phyloP scores from a whole-genome alignment of 352 stramenopile genomes.

The Pythium plurisporium region DNA sequence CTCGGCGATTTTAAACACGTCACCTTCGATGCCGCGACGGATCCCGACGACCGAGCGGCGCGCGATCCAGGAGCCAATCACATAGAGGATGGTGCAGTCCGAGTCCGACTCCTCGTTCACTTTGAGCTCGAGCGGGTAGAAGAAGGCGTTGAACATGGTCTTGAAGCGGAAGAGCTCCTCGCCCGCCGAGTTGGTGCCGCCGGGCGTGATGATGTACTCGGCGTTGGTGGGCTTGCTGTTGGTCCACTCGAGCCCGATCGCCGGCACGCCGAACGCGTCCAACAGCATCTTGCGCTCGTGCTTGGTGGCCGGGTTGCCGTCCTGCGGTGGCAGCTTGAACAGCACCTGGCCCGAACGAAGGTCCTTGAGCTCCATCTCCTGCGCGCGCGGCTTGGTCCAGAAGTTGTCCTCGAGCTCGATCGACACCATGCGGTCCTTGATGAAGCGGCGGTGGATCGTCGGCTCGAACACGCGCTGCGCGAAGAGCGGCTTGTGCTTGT shows the following conservation, averaged over 20 bases:
- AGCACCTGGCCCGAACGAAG: slow-evolving; percentile 7
- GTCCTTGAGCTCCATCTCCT: slow-evolving; percentile 15
- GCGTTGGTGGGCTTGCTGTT: slow-evolving; percentile 8
- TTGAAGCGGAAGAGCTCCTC: slow-evolving; percentile 7
- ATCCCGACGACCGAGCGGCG: slow-evolving; percentile 15
- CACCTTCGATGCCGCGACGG: slow-evolving; percentile 7
- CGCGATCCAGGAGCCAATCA: slow-evolving; percentile 14
- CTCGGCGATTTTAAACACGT: slow-evolving; percentile 11
- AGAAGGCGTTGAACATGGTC: slow-evolving; percentile 17
- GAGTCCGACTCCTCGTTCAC: slow-evolving; percentile 1
- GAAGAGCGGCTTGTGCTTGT: slow-evolving; percentile 18
- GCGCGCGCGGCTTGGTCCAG: slow-evolving; percentile 8
- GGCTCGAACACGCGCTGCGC: slow-evolving; percentile 15
- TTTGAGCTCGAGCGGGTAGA: slow-evolving; percentile 10
- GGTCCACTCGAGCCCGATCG: slow-evolving; percentile 7
- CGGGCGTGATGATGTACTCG: slow-evolving; percentile 9
- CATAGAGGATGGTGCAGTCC: slow-evolving; percentile 8
- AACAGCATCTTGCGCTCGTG: slow-evolving; percentile 11
- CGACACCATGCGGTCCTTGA: slow-evolving; percentile 12
- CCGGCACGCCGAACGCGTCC: slow-evolving; percentile 13
- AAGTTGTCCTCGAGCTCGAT: slow-evolving; percentile 18
- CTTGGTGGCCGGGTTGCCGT: background rate
- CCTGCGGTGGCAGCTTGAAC: slow-evolving; percentile 11
- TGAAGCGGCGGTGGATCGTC: slow-evolving; percentile 18
- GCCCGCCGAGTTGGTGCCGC: slow-evolving; percentile 6